phyloP scores from a whole-genome alignment of 2,329 filamentous ascomycete species.

The Trichoderma breve region DNA sequence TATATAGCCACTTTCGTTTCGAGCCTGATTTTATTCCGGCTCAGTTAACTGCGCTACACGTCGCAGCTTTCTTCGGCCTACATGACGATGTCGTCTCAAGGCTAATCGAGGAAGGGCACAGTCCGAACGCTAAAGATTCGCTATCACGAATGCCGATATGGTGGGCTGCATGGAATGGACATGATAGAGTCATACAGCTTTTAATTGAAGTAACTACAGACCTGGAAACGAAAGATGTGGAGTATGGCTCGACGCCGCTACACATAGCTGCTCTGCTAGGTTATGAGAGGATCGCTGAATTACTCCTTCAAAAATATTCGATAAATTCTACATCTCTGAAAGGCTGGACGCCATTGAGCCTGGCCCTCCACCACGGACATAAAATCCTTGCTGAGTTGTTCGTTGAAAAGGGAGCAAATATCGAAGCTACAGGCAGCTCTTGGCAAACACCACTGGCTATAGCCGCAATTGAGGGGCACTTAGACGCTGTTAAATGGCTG shows the following conservation, averaged over 20 bases:
- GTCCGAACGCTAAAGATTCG: not conserved
- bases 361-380: too few relatives aligned
- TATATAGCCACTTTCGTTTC: not conserved
- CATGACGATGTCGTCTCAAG: not conserved
- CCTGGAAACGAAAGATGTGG: not conserved
- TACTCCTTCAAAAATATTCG: too few relatives aligned
- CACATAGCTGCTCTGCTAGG: not conserved
- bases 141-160: not conserved
- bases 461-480: not conserved
- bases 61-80: not conserved
- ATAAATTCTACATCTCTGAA: too few relatives aligned
- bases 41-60: not conserved
- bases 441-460: not conserved
- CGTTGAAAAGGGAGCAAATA: not conserved
- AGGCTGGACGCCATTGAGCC: too few relatives aligned
- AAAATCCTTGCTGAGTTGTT: too few relatives aligned
- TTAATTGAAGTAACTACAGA: not conserved
- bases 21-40: not conserved
- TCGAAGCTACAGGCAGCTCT: not conserved
- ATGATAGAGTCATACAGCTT: not conserved
- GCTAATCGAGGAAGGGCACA: not conserved
- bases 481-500: not conserved
- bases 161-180: not conserved
- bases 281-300: not conserved
- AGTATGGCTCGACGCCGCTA: not conserved